Evolutionary conservation across 306 rosid species (phyloP), one percentile per base, ranked within the genome.

Genomic region (Ziziphus jujuba): DNA sequence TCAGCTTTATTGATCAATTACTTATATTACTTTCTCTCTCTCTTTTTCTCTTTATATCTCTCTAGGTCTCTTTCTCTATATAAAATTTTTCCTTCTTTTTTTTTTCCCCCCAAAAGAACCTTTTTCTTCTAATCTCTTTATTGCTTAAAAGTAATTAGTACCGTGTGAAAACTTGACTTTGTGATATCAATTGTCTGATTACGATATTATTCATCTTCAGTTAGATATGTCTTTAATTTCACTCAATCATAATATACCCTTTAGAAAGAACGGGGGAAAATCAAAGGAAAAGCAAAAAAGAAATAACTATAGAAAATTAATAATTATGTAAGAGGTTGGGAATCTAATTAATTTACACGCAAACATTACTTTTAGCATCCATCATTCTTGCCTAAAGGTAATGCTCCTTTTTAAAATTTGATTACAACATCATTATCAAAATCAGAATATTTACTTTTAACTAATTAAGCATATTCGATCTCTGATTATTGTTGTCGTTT

Each of bases 111-210:
- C 49, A 17, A 51, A 28, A 56, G 51, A 69, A 69, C 40, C 76
- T 81, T 79, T 73, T 69, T 9, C 51, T 70, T 57, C 44, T 24
- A 56, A 44, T 75, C 55, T 35, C 74, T 48, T 59, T 59, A 4
- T 25, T 5, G 40, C 15, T 40, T 0, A 10, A 40, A 25, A 25
- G 53, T 77, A 80, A 57, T 59, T 31, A 28, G 33, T 28, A 65
- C 72, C 44, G 77, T 86, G 79, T 80, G 86, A 83, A 80, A 76
- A 67, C 73, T 67, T 69, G 77, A 69, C 78, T 64, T 48, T 75
- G 61, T 52, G 56, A 36, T 52, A 34, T 61, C 34, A 75, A 24
- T 52, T 24, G 23, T 78, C n/a, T 47, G 50, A 17, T 56, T 17
- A 40, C 23, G 10, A 10, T 8, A 40, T 40, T 38, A 38, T 38